These are phyloP conservation scores for Stenogyne calaminthoides DNA, from an alignment of 305 asterid genomes.

Conservation along the genomic window DNA sequence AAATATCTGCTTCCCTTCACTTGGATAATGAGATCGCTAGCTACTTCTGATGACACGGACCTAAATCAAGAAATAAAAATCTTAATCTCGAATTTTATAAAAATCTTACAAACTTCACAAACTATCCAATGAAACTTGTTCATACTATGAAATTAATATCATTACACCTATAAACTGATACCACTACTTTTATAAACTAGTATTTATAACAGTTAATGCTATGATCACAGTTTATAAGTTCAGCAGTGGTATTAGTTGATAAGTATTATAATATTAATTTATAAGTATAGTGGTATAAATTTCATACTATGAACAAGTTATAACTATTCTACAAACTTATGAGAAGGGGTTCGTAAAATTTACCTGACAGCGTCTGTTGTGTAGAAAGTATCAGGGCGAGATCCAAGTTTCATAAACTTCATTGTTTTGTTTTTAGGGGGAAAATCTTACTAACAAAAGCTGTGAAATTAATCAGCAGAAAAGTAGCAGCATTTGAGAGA, in stretches of 20 bases:
- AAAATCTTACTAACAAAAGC: neutral
- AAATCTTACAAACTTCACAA: too few species aligned
- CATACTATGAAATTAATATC: too few species aligned
- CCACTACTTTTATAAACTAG: too few species aligned
- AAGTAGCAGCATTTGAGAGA: slow-evolving; percentile 29
- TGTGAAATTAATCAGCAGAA: slow-evolving; percentile 17
- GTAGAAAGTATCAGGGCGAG: slow-evolving; percentile 64
- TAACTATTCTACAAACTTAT: neutral
- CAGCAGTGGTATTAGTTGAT: too few species aligned
- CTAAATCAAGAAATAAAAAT: slow-evolving; percentile 34
- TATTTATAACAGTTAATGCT: too few species aligned
- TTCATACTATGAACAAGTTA: too few species aligned
- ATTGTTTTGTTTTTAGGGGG: slow-evolving; percentile 23
- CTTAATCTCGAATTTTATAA: neutral
- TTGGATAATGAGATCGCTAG: slow-evolving; percentile 72
- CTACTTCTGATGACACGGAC: slow-evolving; percentile 71
- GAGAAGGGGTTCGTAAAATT: neutral
- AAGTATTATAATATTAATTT: too few species aligned
- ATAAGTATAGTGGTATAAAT: too few species aligned
- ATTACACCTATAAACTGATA: too few species aligned
- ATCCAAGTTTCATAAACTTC: slow-evolving; percentile 81
- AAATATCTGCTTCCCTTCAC: slow-evolving; percentile 63
- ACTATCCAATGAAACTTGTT: too few species aligned
- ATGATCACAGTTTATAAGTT: too few species aligned
- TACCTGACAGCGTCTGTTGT: slow-evolving; percentile 59